These are phyloP conservation scores for Dipodascopsis uninucleata DNA, from an alignment of 805 yeast species.

Conservation along the genomic window DNA sequence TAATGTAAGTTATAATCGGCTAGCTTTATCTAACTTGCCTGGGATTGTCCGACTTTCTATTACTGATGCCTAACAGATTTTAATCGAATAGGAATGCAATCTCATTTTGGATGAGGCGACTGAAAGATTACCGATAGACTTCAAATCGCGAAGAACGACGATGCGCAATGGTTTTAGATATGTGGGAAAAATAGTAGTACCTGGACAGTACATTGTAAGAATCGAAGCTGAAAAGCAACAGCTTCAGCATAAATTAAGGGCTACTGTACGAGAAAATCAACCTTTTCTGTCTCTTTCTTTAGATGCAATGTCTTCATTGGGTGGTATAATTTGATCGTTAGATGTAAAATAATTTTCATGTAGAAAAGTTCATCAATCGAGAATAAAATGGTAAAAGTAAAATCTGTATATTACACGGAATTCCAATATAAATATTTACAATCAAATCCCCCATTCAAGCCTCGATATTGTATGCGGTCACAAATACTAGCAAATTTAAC, in stretches of 20 bases:
- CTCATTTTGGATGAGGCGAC: conserved; percentile 25
- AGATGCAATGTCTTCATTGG: too few relatives aligned
- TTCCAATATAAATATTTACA: too few relatives aligned
- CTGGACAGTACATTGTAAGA: conserved; percentile 23
- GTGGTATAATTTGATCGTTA: background rate
- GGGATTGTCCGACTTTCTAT: too few relatives aligned
- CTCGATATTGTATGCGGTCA: background rate
- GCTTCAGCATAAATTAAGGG: background rate
- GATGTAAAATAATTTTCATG: background rate
- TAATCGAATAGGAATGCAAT: conserved; percentile 24
- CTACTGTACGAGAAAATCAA: background rate
- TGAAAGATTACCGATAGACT: conserved; percentile 18
- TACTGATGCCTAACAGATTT: too few relatives aligned
- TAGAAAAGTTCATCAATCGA: too few relatives aligned
- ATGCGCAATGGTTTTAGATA: conserved; percentile 11
- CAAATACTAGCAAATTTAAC: too few relatives aligned
- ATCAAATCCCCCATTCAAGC: background rate
- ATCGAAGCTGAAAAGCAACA: conserved; percentile 10
- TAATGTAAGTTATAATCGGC: conserved; percentile 12
- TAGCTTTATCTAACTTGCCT: too few relatives aligned
- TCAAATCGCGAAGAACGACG: conserved; percentile 8
- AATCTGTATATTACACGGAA: too few relatives aligned
- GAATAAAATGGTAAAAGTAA: too few relatives aligned
- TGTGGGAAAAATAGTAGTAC: conserved; percentile 28
- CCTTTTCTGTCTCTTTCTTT: too few relatives aligned